These are phyloP conservation scores for Komagataea norvegica DNA, from an alignment of 1,139 yeast species.

Conservation along the genomic window DNA sequence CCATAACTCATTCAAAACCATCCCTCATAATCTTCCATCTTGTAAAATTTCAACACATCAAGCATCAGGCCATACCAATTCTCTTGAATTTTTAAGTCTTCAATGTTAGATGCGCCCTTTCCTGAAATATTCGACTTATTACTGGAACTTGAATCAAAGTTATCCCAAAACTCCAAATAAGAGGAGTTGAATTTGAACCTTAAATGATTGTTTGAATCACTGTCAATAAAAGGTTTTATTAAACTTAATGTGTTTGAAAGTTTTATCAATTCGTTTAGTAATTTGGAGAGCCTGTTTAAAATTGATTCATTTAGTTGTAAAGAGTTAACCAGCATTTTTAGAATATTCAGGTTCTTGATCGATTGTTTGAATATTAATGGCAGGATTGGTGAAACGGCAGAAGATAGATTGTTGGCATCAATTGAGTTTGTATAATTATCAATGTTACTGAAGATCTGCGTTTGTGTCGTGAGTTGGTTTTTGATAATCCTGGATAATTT, in stretches of 20 bases:
- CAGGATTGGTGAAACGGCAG: constrained; percentile 23
- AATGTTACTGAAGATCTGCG: constrained; percentile 12
- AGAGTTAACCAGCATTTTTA: constrained; percentile 26
- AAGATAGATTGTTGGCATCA: constrained; percentile 11
- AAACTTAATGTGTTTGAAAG: constrained; percentile 24
- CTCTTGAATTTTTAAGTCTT: constrained; percentile 8
- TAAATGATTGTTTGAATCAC: constrained; percentile 25
- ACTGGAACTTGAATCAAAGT: constrained; percentile 9
- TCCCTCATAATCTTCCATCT: constrained; percentile 26
- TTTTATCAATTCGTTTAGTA: constrained; percentile 25
- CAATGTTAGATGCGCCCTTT: not conserved
- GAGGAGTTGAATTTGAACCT: constrained; percentile 20
- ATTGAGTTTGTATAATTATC: constrained; percentile 22
- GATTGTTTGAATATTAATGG: constrained; percentile 27
- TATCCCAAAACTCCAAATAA: constrained; percentile 22
- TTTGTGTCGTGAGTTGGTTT: constrained; percentile 15
- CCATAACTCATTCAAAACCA: constrained; percentile 24
- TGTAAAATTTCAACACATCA: constrained; percentile 19
- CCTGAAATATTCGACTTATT: not conserved
- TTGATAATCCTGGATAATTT: constrained; percentile 40
- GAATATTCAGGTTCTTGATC: constrained; percentile 22
- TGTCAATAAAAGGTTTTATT: constrained; percentile 26
- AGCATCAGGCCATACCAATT: constrained; percentile 24
- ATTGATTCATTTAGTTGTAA: constrained; percentile 24
- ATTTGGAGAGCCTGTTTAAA: constrained; percentile 20